Percentiles rank a stretch among this genome's conserved stretches.
Evolutionary conservation across 2,329 filamentous ascomycete species (phyloP).

Genomic region (Aspergillus sclerotialis): DNA sequence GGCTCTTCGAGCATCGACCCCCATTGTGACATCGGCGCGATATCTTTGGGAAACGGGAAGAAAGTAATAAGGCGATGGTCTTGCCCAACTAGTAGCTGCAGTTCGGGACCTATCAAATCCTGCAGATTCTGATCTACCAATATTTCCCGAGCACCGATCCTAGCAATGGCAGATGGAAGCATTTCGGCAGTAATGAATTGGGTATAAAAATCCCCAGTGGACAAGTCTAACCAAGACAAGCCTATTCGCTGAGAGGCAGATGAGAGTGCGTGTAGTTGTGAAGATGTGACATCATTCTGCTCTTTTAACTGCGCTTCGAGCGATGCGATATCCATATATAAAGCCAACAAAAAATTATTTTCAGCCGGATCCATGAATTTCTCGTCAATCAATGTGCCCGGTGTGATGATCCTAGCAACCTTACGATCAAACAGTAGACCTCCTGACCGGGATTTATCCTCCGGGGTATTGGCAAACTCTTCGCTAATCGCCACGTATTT

Average conservation of each 20-base stretch:
- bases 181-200: constrained; percentile 65
- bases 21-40: constrained; percentile 59
- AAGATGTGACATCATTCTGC: constrained; percentile 13
- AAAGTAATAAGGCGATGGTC: constrained; percentile 73
- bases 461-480: constrained; percentile 71
- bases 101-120: constrained; percentile 50
- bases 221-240: constrained; percentile 88
- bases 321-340: constrained; percentile 50
- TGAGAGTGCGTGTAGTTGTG: constrained; percentile 21
- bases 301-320: constrained; percentile 14
- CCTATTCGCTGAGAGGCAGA: constrained; percentile 51
- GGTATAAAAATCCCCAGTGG: constrained; percentile 89
- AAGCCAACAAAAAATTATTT: constrained; percentile 85
- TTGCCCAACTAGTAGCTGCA: constrained; percentile 64
- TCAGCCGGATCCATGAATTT: constrained; percentile 92
- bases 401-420: constrained; percentile 83
- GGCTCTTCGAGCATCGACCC: constrained; percentile 67
- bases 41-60: constrained; percentile 42
- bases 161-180: constrained; percentile 72
- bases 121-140: constrained; percentile 63
- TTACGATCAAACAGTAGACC: constrained; percentile 77
- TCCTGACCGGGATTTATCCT: constrained; percentile 64
- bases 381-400: constrained; percentile 93
- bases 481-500: constrained; percentile 91
- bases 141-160: constrained; percentile 78